A percentile compares a stretch with the other conserved stretches of the same genome.
Conservation (phyloP, 257 asterid species). For the Cynanchum wilfordii region DNA sequence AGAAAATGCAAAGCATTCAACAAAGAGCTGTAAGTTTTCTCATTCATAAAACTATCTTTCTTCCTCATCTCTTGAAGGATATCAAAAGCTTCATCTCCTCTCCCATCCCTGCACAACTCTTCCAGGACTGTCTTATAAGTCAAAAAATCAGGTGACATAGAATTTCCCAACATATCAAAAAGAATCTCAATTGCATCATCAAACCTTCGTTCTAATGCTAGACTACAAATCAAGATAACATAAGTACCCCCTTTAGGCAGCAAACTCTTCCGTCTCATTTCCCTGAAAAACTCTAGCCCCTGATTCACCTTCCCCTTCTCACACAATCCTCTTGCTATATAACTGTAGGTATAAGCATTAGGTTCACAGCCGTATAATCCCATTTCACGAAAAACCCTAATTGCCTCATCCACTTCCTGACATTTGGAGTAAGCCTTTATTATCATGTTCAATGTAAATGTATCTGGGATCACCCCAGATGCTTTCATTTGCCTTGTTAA, state of each 20-base stretch:
- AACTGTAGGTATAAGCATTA: conserved; percentile 61
- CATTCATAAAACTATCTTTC: conserved; percentile 70
- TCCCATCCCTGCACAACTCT: conserved; percentile 83
- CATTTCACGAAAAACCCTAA: conserved; percentile 80
- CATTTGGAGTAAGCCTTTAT: conserved; percentile 74
- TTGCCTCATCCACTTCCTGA: conserved; percentile 73
- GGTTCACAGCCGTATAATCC: conserved; percentile 91
- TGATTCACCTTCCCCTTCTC: conserved; percentile 75
- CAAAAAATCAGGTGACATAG: conserved; percentile 65
- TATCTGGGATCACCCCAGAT: conserved; percentile 70
- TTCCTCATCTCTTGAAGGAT: conserved; percentile 65
- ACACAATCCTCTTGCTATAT: conserved; percentile 60
- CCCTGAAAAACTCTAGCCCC: conserved; percentile 55
- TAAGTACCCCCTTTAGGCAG: conserved; percentile 55
- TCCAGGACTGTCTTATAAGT: conserved; percentile 77
- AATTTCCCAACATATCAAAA: conserved; percentile 59
- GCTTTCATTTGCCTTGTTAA: conserved; percentile 81
- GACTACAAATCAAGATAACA: conserved; percentile 65
- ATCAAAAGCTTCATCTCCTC: conserved; percentile 64
- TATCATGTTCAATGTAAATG: conserved; percentile 76
- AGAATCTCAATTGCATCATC: conserved; percentile 56
- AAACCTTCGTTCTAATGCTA: conserved; percentile 65
- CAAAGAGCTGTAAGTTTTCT: conserved; percentile 61
- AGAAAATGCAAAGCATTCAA: conserved; percentile 60
- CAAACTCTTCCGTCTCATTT: conserved; percentile 61